These are phyloP conservation scores for Sarocladiaceae sp. DNA, from an alignment of 2,329 filamentous ascomycete genomes.

Conservation along the genomic window DNA sequence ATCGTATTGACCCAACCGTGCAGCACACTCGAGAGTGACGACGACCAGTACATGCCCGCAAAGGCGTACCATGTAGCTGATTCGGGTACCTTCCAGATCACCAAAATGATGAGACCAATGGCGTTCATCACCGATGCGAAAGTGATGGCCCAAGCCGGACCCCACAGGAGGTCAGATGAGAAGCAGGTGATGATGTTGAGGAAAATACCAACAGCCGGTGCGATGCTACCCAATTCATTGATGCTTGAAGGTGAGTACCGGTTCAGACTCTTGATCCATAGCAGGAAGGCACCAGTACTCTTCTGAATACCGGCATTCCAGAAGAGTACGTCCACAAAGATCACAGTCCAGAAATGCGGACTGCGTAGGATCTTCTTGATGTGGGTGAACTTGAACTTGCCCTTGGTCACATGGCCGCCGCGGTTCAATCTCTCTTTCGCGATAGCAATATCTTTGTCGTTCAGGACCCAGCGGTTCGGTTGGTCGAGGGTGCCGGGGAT, in stretches of 20 bases:
- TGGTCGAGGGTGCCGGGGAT: conserved; percentile 37
- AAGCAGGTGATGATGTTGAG: conserved; percentile 52
- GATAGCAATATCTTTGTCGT: conserved; percentile 39
- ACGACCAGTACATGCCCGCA: conserved; percentile 42
- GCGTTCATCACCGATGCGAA: conserved; percentile 45
- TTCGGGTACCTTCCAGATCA: conserved; percentile 53
- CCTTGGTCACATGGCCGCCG: conserved; percentile 34
- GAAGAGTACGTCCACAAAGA: conserved; percentile 50
- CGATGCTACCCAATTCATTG: conserved; percentile 48
- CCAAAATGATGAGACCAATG: conserved; percentile 46
- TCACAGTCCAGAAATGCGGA: conserved; percentile 45
- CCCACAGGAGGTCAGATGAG: conserved; percentile 47
- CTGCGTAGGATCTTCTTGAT: conserved; percentile 31
- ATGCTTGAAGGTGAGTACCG: conserved; percentile 41
- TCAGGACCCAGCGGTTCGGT: conserved; percentile 44
- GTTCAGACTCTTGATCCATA: conserved; percentile 54
- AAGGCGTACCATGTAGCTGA: conserved; percentile 24
- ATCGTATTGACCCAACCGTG: conserved; percentile 53
- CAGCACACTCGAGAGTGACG: conserved; percentile 49
- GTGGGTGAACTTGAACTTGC: conserved; percentile 27
- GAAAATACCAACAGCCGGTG: conserved; percentile 52
- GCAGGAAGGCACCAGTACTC: conserved; percentile 43
- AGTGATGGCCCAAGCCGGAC: conserved; percentile 52
- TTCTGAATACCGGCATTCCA: conserved; percentile 48
- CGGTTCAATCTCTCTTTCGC: conserved; percentile 40